These are phyloP conservation scores for Nematodospora valgi DNA, from an alignment of 805 yeast species.

Conservation along the genomic window DNA sequence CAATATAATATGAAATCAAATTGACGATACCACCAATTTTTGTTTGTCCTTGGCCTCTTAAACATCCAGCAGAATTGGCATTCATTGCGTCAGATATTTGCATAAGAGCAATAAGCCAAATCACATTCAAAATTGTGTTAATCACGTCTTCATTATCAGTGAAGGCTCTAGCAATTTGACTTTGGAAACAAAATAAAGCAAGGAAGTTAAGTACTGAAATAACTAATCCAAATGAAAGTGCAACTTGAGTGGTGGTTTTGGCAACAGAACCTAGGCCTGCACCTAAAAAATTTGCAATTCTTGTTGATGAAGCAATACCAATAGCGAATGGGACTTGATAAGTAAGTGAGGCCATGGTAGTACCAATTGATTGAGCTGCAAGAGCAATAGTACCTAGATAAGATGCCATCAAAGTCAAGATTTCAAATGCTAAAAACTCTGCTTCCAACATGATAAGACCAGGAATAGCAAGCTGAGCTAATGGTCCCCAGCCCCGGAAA, in stretches of 20 bases:
- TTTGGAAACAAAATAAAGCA: slow-evolving; percentile 28
- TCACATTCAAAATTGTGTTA: slow-evolving; percentile 43
- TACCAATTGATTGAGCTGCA: slow-evolving; percentile 47
- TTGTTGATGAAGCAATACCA: slow-evolving; percentile 55
- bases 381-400: slow-evolving; percentile 50
- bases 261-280: slow-evolving; percentile 39
- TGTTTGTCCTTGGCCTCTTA: slow-evolving; percentile 77
- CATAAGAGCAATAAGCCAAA: slow-evolving; percentile 65
- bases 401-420: slow-evolving; percentile 52
- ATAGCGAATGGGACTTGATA: slow-evolving; percentile 59
- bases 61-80: slow-evolving; percentile 71
- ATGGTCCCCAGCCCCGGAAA: slow-evolving; percentile 44
- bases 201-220: slow-evolving; percentile 32
- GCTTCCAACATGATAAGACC: slow-evolving; percentile 59
- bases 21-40: slow-evolving; percentile 60
- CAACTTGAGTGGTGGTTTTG: slow-evolving; percentile 32
- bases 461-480: slow-evolving; percentile 47
- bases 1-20: slow-evolving; percentile 53
- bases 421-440: slow-evolving; percentile 57
- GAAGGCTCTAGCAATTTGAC: slow-evolving; percentile 43
- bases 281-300: slow-evolving; percentile 56
- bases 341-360: slow-evolving; percentile 50
- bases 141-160: slow-evolving; percentile 61
- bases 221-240: slow-evolving; percentile 33
- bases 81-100: slow-evolving; percentile 68